Base-by-base conservation (phyloP, 139 green algal species). In the Picochlorum sp. region DNA sequence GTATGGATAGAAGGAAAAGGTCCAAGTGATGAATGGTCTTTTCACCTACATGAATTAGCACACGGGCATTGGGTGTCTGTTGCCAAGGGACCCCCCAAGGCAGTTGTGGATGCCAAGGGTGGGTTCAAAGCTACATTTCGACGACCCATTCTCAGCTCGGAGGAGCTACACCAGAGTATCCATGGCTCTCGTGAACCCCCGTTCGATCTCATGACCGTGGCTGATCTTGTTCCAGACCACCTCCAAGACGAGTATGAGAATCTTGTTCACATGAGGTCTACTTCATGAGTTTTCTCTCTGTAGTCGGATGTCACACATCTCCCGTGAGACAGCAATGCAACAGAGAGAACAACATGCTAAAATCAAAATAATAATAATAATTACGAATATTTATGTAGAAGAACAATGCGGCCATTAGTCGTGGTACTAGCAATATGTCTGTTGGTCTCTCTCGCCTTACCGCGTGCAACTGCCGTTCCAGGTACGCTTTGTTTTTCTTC, bases 31-130 rank as follows among this genome's bases (percentile, higher is more conserved):
- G 15, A 61, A 10, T 78, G 72, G 72, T 38, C 60, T 2, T 85
- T 87, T 59, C 61, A 66, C 46, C 20, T 89, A 8, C 74, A 89
- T 14, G 47, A 78, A 71, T 64, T 91, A 11, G 52, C 57, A 4
- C 32, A 64, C 6, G 62, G 64, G 15, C 85, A 91, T 75, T 89
- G 77, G 66, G 80, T 81, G 26, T 74, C 76, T 6, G 81, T 91
- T 24, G 78, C 78, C 3, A 63, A 75, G 2, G 85, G 74, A 1
- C 83, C 85, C 7, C 69, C 71, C 3, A 47, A 62, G 0, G 72
- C 69, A 9, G 66, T 81, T 9, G 72, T 88, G 20, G 85, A 91
- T 64, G 71, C 73, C 2, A 72, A 59, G 50, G 76, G 77, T 50
- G 80, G 50, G 45, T 78, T 78, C 61, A 74, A 61, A 21, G 60